Base-by-base conservation (phyloP, 2,329 filamentous ascomycete genomes). In the Aureobasidium sp. region DNA sequence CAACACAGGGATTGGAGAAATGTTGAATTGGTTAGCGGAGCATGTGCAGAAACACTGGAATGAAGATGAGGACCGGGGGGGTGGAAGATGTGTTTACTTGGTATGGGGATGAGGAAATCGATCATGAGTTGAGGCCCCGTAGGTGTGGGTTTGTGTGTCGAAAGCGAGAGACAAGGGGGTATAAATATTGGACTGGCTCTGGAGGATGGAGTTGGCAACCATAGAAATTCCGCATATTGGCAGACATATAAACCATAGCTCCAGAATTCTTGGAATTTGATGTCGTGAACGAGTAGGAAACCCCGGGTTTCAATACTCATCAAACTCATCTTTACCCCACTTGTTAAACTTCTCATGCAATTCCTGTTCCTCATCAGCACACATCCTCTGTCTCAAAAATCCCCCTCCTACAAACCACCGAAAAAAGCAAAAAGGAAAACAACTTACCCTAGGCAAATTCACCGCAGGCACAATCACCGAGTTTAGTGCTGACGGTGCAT, bases 341-440 rank as follows among this genome's bases (percentile, higher is more conserved):
- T 99, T 99, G 89, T 99, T 99, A 86, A 88, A 97, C 81, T 88
- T 89, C 70, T 97, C 94, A 81, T 99, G 94, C 67, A 96, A 84
- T 71, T 88, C 83, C 90, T 95, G 70, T 63, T 53, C 31, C 8
- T 34, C 31, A 34, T 34, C 31, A 34, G 31, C 3, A 34, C 3
- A 12, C 12, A 3, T 12, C 31, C 31, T 34, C 9, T 9, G 11
- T 41, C 20, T 9, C 41, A 14, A 14, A 11, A 15, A 11, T 12
- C 20, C 3, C 1, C 8, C 11, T 12, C 3, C 6, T 25, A 25
- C 22, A 25, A 25, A 25, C 22, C 22, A 25, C 22, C 22, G 22
- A 25, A 25, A 25, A 25, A 25, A 25, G 22, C 22, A 25, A 25
- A 25, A 25, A 25, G 22, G 22, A 25, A 25, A 2, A 8, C 17